Conservation (phyloP, 345 rosid genomes). For the Brassica rapa region DNA sequence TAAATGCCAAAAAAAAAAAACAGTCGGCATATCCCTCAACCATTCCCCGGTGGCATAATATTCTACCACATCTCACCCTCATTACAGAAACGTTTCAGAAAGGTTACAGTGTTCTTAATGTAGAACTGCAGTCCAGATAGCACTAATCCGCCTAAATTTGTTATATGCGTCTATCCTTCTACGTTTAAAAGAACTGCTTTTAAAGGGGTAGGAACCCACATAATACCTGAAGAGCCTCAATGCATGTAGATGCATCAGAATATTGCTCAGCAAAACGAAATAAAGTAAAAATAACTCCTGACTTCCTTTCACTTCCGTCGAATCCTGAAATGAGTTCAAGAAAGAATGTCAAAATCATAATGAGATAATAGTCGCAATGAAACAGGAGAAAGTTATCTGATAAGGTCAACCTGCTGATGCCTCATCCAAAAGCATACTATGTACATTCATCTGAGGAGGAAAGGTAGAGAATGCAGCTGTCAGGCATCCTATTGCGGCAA, state of each 20-base stretch:
- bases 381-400: constrained; percentile 3
- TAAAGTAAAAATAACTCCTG: constrained; percentile 61
- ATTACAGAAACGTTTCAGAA: constrained; percentile 17
- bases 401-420: constrained; percentile 53
- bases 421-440: constrained; percentile 68
- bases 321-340: constrained; percentile 56
- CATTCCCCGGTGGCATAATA: neutral
- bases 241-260: constrained; percentile 57
- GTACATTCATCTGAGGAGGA: constrained; percentile 58
- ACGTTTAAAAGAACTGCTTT: constrained; percentile 12
- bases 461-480: constrained; percentile 75
- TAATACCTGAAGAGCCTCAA: constrained; percentile 90
- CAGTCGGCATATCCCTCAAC: constrained; percentile 21
- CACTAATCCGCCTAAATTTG: constrained; percentile 13
- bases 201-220: constrained; percentile 10
- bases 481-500: constrained; percentile 73
- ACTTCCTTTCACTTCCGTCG: constrained; percentile 46
- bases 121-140: neutral
- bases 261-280: constrained; percentile 56
- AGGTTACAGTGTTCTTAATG: neutral
- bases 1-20: neutral
- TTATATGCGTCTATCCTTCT: constrained; percentile 12
- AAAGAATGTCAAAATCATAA: constrained; percentile 33
- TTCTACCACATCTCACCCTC: constrained; percentile 4
- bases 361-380: constrained; percentile 11